Evolutionary conservation across 2,329 filamentous ascomycete species (phyloP).

Genomic region (Graphilbum fragrans): DNA sequence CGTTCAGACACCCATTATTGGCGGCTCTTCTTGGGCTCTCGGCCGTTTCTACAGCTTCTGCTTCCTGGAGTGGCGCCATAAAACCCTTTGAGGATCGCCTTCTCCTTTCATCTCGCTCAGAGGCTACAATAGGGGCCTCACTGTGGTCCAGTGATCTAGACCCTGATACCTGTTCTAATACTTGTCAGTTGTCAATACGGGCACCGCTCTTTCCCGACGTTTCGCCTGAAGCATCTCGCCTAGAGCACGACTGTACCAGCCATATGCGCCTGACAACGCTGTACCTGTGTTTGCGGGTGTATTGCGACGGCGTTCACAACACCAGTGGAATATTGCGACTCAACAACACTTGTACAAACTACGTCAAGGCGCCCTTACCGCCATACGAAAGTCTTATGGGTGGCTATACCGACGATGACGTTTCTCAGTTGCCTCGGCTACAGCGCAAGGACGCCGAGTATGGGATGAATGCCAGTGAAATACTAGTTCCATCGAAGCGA

Average conservation of each 20-base stretch:
- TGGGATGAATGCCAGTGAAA: constrained; percentile 13
- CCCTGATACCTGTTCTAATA: background rate
- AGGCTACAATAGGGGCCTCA: no score
- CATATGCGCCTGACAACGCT: constrained; percentile 11
- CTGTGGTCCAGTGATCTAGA: background rate
- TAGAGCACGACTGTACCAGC: constrained; percentile 5
- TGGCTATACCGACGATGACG: constrained; percentile 20
- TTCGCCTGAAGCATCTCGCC: background rate
- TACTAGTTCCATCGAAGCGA: constrained; percentile 20
- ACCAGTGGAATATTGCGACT: constrained; percentile 14
- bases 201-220: constrained; percentile 3
- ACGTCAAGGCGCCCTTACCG: constrained; percentile 17
- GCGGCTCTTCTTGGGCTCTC: background rate
- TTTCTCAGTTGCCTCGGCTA: constrained; percentile 18
- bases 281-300: constrained; percentile 23
- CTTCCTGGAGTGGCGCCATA: no score
- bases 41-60: background rate
- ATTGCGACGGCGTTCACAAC: constrained; percentile 17
- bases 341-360: constrained; percentile 22
- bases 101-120: background rate
- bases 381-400: constrained; percentile 19
- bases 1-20: no score
- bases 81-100: no score
- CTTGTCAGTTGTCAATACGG: constrained; percentile 6
- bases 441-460: constrained; percentile 14